Evolutionary conservation across 805 yeast genomes (phyloP).

Genomic region (Zygosaccharomyces gambellarensis): DNA sequence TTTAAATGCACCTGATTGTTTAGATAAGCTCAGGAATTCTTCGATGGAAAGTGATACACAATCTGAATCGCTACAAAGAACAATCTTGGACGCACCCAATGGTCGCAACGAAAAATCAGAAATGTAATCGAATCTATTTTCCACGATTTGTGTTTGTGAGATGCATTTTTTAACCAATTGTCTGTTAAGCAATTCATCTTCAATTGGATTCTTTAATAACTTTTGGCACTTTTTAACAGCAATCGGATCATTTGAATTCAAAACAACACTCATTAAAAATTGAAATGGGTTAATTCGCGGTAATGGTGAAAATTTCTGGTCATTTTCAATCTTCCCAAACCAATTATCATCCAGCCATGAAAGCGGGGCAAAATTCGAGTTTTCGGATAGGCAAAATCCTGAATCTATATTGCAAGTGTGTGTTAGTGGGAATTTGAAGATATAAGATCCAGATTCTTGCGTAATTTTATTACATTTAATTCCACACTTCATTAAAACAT

Average conservation of each 20-base stretch:
- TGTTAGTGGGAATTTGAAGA: slow-evolving; percentile 53
- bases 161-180: slow-evolving; percentile 31
- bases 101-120: slow-evolving; percentile 51
- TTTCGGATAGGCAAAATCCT: slow-evolving; percentile 55
- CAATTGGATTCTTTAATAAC: slow-evolving; percentile 35
- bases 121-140: slow-evolving; percentile 38
- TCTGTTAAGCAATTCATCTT: slow-evolving; percentile 44
- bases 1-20: neutral
- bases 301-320: slow-evolving; percentile 39
- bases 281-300: slow-evolving; percentile 52
- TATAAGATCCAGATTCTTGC: slow-evolving; percentile 60
- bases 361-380: slow-evolving; percentile 51
- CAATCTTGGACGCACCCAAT: slow-evolving; percentile 52
- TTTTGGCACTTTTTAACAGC: slow-evolving; percentile 35
- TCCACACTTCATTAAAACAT: slow-evolving; percentile 42
- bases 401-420: slow-evolving; percentile 49
- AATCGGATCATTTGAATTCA: slow-evolving; percentile 38
- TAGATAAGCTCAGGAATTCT: slow-evolving; percentile 17
- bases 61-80: slow-evolving; percentile 35
- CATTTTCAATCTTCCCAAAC: slow-evolving; percentile 48
- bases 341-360: slow-evolving; percentile 50
- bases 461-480: slow-evolving; percentile 44
- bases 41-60: slow-evolving; percentile 34
- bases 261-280: slow-evolving; percentile 44
- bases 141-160: slow-evolving; percentile 34